Evolutionary conservation across 129 eudicot genomes (phyloP).

Genomic region (Cynara cardunculus): DNA sequence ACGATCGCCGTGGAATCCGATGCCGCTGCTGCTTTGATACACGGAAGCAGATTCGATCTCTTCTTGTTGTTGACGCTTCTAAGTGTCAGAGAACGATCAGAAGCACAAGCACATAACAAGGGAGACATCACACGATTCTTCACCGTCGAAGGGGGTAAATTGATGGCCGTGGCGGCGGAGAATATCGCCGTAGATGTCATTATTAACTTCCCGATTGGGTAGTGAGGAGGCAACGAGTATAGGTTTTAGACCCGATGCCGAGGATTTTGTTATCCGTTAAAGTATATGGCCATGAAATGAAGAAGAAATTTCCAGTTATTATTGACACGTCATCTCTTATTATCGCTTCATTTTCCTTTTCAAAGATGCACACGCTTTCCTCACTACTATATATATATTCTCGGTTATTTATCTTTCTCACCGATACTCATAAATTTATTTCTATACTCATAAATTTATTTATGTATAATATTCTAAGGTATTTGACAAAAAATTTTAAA

Average conservation of each 20-base stretch:
- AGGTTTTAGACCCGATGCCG: too few species aligned
- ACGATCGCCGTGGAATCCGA: constrained; percentile 36
- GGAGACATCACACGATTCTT: constrained; percentile 10
- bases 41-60: background rate
- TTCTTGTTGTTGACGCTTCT: constrained; percentile 4
- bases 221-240: too few species aligned
- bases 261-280: background rate
- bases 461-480: too few species aligned
- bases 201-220: background rate
- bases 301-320: background rate
- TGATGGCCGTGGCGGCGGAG: constrained; percentile 31
- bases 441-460: too few species aligned
- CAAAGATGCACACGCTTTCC: too few species aligned
- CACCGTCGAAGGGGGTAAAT: constrained; percentile 22
- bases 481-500: too few species aligned
- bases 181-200: constrained; percentile 42
- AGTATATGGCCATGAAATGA: constrained; percentile 2
- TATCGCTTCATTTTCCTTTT: background rate
- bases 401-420: too few species aligned
- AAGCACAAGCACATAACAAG: constrained; percentile 9
- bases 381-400: too few species aligned
- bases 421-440: too few species aligned
- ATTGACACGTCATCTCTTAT: constrained; percentile 1
- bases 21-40: constrained; percentile 29
- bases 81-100: background rate